Conservation (phyloP, 176 grass and related monocot genomes). For the Themeda triandra region DNA sequence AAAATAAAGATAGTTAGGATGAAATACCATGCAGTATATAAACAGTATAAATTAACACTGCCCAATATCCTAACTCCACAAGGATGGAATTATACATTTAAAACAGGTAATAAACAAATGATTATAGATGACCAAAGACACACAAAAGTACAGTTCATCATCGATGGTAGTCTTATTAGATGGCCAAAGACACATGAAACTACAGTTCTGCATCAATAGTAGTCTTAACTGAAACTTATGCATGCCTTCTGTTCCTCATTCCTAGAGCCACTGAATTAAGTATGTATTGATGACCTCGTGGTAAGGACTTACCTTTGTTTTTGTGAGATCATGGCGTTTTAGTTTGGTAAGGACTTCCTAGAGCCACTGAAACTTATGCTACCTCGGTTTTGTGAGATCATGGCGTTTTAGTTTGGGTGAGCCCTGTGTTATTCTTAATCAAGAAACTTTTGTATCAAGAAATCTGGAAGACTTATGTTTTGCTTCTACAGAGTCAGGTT, state of each 20-base stretch:
- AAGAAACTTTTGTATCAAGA: not conserved
- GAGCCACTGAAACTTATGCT: not conserved
- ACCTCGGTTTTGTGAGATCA: not conserved
- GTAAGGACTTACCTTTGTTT: not conserved
- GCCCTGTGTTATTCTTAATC: not conserved
- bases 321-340: not conserved
- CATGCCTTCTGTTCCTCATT: not conserved
- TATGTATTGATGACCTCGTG: not conserved
- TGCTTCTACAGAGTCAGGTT: not conserved
- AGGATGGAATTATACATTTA: slow-evolving; percentile 16
- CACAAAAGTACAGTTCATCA: not conserved
- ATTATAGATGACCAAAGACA: slow-evolving; percentile 20
- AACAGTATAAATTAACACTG: not conserved
- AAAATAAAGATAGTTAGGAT: not conserved
- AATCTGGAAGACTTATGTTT: not conserved
- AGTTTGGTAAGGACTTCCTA: not conserved
- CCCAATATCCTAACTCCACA: not conserved
- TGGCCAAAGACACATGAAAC: not conserved
- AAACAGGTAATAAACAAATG: not conserved
- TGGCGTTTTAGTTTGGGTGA: not conserved
- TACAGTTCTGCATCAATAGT: not conserved
- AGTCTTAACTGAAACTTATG: not conserved
- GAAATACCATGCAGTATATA: not conserved
- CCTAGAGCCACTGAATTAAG: not conserved
- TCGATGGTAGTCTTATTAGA: not conserved